A percentile compares a stretch with the other conserved stretches of the same genome.
Conservation (phyloP, 805 yeast species). For the Hanseniaspora nectarophila region DNA sequence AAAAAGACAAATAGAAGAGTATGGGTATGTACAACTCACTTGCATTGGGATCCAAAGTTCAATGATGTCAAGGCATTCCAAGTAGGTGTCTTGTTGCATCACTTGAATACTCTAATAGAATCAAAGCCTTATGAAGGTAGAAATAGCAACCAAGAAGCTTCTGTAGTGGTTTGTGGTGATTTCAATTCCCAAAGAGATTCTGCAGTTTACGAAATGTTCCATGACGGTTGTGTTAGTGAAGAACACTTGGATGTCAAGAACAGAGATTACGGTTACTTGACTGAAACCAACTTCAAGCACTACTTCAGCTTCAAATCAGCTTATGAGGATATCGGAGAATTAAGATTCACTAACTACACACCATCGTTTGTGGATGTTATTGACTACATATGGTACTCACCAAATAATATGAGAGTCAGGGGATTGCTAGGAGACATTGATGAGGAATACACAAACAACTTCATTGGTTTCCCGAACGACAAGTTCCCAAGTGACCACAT, state of each 20-base stretch:
- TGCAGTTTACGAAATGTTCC: slow-evolving; percentile 84
- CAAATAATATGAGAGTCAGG: slow-evolving; percentile 64
- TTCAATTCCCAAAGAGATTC: slow-evolving; percentile 77
- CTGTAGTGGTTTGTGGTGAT: slow-evolving; percentile 80
- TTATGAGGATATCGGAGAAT: slow-evolving; percentile 71
- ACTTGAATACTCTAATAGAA: slow-evolving; percentile 56
- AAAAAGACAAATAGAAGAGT: slow-evolving; percentile 57
- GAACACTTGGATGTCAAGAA: slow-evolving; percentile 73
- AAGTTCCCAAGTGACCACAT: slow-evolving; percentile 92
- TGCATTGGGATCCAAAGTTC: slow-evolving; percentile 96
- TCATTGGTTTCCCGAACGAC: slow-evolving; percentile 87
- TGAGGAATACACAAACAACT: slow-evolving; percentile 56
- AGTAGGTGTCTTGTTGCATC: slow-evolving; percentile 82
- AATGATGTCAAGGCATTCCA: slow-evolving; percentile 95
- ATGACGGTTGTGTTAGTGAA: slow-evolving; percentile 59
- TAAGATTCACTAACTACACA: slow-evolving; percentile 88
- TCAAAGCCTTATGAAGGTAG: slow-evolving; percentile 20
- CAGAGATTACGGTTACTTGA: slow-evolving; percentile 80
- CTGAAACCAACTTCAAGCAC: slow-evolving; percentile 79
- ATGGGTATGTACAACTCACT: slow-evolving; percentile 77
- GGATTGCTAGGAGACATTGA: slow-evolving; percentile 82
- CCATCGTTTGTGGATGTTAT: slow-evolving; percentile 88
- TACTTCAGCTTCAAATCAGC: slow-evolving; percentile 72
- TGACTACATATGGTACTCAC: slow-evolving; percentile 92
- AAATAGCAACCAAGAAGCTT: slow-evolving; percentile 29